Base-by-base conservation (phyloP, 495 filamentous ascomycete genomes). In the Podospora tetraspora region DNA sequence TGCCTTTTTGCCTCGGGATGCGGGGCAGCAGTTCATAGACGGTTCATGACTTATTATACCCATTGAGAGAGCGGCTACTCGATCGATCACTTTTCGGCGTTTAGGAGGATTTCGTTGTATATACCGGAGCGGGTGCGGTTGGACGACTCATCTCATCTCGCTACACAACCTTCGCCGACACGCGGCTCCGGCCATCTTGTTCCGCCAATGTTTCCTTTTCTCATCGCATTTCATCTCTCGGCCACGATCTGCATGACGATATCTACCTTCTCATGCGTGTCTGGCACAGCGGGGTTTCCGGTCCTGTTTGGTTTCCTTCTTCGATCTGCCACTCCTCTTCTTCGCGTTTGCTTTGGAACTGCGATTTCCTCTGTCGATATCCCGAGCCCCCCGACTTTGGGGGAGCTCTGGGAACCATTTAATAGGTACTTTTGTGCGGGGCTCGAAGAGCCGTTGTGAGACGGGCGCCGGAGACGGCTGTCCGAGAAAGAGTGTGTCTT, bases 181-280 rank as follows among this genome's bases (percentile, higher is more conserved):
- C 64, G 72, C 64, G 66, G 16, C 2, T 66, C 67, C 62, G 68
- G 57, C 61, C 69, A 69, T 67, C 68, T 77, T 52, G 43, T n/a
- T 52, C 16, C 43, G 43, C 43, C 43, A 52, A 52, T 52, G 43
- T 63, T 65, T 75, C 67, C 70, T 70, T 71, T 71, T 79, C 76
- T 83, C 75, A 73, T 79, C 78, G 74, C 76, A 79, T 79, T 78
- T 79, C 75, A 78, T 79, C 75, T 72, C 74, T 79, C 78, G 72
- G 79, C 78, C 79, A 82, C 78, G 78, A 80, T 80, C 79, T 80
- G 78, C 79, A 84, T 84, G 81, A 83, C 80, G 81, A 83, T 79
- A 80, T 73, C 69, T 76, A 73, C 62, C 68, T 76, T 79, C 73
- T 82, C 81, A 77, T 84, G 79, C 80, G 69, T 82, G 81, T 82